phyloP scores from a whole-genome alignment of 805 yeast species.

The Metschnikowia lachancei region DNA sequence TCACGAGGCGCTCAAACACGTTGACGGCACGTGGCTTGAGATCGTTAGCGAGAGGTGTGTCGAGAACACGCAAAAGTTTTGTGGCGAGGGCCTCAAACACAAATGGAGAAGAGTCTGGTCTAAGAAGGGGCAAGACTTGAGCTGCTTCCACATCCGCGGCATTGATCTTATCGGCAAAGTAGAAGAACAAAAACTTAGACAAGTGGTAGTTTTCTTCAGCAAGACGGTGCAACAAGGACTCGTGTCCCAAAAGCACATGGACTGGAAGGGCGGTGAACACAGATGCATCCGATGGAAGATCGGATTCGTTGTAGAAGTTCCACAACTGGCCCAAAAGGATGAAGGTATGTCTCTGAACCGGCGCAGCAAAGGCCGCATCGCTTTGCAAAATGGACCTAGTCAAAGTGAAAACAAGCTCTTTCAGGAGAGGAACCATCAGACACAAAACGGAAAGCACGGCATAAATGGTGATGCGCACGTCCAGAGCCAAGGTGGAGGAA shows the following conservation, averaged over 20 bases:
- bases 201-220: constrained; percentile 28
- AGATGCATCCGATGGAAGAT: constrained; percentile 13
- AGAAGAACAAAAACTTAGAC: constrained; percentile 31
- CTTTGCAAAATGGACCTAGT: constrained; percentile 35
- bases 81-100: constrained; percentile 19
- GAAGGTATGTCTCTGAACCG: constrained; percentile 31
- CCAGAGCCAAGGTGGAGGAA: constrained; percentile 33
- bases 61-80: constrained; percentile 12
- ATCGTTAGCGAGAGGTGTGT: constrained; percentile 12
- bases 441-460: constrained; percentile 76
- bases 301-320: constrained; percentile 25
- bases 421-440: constrained; percentile 61
- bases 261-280: constrained; percentile 21
- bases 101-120: constrained; percentile 16
- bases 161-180: constrained; percentile 27
- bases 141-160: constrained; percentile 17
- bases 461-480: constrained; percentile 79
- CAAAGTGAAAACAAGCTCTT: constrained; percentile 29
- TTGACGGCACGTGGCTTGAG: constrained; percentile 19
- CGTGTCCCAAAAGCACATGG: constrained; percentile 7
- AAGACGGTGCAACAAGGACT: constrained; percentile 15
- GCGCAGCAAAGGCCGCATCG: constrained; percentile 21
- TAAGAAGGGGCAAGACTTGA: constrained; percentile 25
- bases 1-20: constrained; percentile 25
- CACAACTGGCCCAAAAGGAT: constrained; percentile 43